phyloP scores from a whole-genome alignment of 768 basidiomycete species.

The Rhodotorula toruloides region DNA sequence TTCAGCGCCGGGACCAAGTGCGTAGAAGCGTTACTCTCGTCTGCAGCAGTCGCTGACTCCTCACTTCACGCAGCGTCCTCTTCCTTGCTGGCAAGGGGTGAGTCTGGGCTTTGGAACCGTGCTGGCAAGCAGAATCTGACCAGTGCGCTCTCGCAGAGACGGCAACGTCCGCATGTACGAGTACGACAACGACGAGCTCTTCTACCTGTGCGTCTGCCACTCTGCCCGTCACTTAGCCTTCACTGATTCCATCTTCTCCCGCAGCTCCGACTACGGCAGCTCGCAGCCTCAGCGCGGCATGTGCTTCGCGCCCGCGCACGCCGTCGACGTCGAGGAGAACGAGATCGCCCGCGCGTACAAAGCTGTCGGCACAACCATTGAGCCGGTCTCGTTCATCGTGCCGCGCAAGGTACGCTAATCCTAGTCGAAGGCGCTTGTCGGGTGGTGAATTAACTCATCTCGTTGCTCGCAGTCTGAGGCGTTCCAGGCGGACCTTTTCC shows the following conservation, averaged over 20 bases:
- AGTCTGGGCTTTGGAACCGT: slow-evolving; percentile 27
- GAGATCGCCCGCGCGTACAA: slow-evolving; percentile 96
- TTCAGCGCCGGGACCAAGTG: slow-evolving; percentile 85
- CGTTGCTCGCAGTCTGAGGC: slow-evolving; percentile 65
- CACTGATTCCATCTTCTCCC: background rate
- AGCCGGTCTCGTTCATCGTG: slow-evolving; percentile 91
- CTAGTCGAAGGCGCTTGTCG: background rate
- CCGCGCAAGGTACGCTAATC: slow-evolving; percentile 67
- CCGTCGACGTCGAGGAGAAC: slow-evolving; percentile 80
- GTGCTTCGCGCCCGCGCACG: slow-evolving; percentile 90
- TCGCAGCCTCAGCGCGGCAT: slow-evolving; percentile 92
- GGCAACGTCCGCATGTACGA: slow-evolving; percentile 97
- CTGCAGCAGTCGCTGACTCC: slow-evolving; percentile 24
- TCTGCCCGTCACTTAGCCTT: background rate
- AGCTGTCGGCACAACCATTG: slow-evolving; percentile 56
- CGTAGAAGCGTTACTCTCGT: slow-evolving; percentile 57
- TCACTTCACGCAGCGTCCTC: slow-evolving; percentile 9
- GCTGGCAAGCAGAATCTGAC: background rate
- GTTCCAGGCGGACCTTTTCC: slow-evolving; percentile 97
- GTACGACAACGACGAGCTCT: slow-evolving; percentile 77
- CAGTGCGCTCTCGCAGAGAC: slow-evolving; percentile 56
- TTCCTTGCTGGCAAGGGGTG: slow-evolving; percentile 78
- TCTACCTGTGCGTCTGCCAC: slow-evolving; percentile 46
- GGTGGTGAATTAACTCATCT: slow-evolving; percentile 10
- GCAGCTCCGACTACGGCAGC: slow-evolving; percentile 77